These are phyloP conservation scores for Aschersonia sp. DNA, from an alignment of 2,329 filamentous ascomycete genomes.

Conservation along the genomic window DNA sequence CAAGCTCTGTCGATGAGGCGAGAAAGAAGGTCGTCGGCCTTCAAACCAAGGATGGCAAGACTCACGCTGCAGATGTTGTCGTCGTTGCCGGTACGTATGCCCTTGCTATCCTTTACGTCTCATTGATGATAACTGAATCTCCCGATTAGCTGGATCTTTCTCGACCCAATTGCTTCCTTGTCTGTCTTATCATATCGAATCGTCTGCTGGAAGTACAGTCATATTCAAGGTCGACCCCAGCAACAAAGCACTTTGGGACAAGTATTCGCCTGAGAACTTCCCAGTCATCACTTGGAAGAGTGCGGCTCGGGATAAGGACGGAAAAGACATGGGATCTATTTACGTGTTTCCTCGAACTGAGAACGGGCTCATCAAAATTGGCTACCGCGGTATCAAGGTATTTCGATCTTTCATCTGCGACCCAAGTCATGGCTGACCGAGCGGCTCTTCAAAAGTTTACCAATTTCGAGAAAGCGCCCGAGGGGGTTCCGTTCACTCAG, in stretches of 20 bases:
- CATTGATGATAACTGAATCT: no score
- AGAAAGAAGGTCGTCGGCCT: slow-evolving; percentile 1
- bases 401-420: not conserved
- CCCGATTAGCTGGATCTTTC: slow-evolving; percentile 13
- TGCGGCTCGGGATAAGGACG: slow-evolving; percentile 9
- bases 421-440: not conserved
- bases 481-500: slow-evolving; percentile 12
- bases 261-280: slow-evolving; percentile 17
- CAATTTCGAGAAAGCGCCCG: slow-evolving; percentile 15
- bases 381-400: slow-evolving; percentile 14
- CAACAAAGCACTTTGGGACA: slow-evolving; percentile 13
- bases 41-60: slow-evolving; percentile 6
- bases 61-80: slow-evolving; percentile 9
- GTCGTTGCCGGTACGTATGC: slow-evolving; percentile 11
- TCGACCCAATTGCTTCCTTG: slow-evolving; percentile 15
- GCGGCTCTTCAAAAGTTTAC: slow-evolving; percentile 11
- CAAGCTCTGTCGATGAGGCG: not conserved
- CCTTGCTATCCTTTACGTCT: not conserved
- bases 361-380: slow-evolving; percentile 14
- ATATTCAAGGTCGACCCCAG: slow-evolving; percentile 13
- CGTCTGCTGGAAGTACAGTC: slow-evolving; percentile 13
- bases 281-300: slow-evolving; percentile 17
- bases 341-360: slow-evolving; percentile 14
- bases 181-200: slow-evolving; percentile 14
- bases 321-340: slow-evolving; percentile 15